A percentile compares a stretch with the other conserved stretches of the same genome.
Evolutionary conservation across 805 yeast genomes (phyloP).

Genomic region (Starmera caribaea): DNA sequence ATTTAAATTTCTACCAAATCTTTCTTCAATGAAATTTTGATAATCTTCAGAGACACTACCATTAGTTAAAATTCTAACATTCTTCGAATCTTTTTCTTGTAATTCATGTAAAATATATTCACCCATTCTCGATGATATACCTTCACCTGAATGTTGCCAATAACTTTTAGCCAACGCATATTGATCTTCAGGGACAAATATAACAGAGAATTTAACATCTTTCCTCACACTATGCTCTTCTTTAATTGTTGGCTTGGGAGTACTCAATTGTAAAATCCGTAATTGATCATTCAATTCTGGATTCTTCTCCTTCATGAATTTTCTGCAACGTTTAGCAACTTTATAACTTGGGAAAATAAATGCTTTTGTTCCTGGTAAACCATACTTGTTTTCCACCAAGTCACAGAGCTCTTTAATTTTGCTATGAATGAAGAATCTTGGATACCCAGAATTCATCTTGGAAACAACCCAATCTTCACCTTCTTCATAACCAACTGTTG

Average conservation of each 20-base stretch:
- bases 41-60: constrained; percentile 33
- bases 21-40: constrained; percentile 68
- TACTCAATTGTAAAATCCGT: constrained; percentile 65
- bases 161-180: constrained; percentile 68
- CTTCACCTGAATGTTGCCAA: constrained; percentile 98
- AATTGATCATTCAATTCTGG: constrained; percentile 17
- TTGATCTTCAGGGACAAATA: constrained; percentile 59
- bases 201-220: constrained; percentile 61
- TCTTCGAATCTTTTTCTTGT: constrained; percentile 22
- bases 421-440: constrained; percentile 68
- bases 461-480: constrained; percentile 74
- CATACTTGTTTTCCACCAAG: constrained; percentile 57
- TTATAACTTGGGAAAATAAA: constrained; percentile 70
- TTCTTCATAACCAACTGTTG: constrained; percentile 87
- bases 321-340: constrained; percentile 80
- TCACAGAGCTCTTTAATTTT: constrained; percentile 47
- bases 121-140: constrained; percentile 84
- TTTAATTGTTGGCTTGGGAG: constrained; percentile 52
- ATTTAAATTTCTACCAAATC: constrained; percentile 86
- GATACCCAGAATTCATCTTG: constrained; percentile 82
- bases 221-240: constrained; percentile 50
- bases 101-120: constrained; percentile 71
- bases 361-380: constrained; percentile 67
- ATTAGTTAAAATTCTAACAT: constrained; percentile 4
- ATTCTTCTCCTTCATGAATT: constrained; percentile 47